A percentile compares a stretch with the other conserved stretches of the same genome.
These are phyloP conservation scores for Quercus parvula DNA, from an alignment of 306 rosid genomes.

Conservation along the genomic window DNA sequence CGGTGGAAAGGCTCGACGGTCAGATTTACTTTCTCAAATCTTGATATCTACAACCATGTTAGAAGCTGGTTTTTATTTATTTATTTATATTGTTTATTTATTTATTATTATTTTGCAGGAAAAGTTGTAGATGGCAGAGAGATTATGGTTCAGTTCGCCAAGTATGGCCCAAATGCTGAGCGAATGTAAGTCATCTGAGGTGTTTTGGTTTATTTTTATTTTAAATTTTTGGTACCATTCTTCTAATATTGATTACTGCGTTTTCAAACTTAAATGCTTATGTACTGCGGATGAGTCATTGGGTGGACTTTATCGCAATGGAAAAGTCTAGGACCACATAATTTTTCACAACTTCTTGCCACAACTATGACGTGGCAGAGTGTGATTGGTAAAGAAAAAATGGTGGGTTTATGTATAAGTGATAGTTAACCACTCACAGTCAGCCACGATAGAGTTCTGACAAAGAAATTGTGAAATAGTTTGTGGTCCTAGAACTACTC, in stretches of 20 bases:
- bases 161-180: slow-evolving; percentile 82
- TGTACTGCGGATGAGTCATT: background rate
- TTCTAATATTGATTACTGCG: background rate
- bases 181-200: slow-evolving; percentile 38
- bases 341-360: too few relatives aligned
- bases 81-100: background rate
- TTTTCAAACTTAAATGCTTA: background rate
- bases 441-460: too few relatives aligned
- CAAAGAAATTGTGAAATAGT: too few relatives aligned
- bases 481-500: too few relatives aligned
- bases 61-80: background rate
- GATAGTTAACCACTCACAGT: too few relatives aligned
- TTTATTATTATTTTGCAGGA: slow-evolving; percentile 27
- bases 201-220: background rate
- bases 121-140: slow-evolving; percentile 73
- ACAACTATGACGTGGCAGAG: too few relatives aligned
- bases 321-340: too few relatives aligned
- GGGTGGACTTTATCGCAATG: background rate
- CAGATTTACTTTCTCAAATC: background rate
- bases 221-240: background rate
- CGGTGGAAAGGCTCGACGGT: slow-evolving; percentile 71
- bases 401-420: too few relatives aligned
- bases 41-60: background rate
- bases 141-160: slow-evolving; percentile 84
- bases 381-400: too few relatives aligned